Base-by-base conservation (phyloP, 441 rosid species). In the Brassica hybrid region DNA sequence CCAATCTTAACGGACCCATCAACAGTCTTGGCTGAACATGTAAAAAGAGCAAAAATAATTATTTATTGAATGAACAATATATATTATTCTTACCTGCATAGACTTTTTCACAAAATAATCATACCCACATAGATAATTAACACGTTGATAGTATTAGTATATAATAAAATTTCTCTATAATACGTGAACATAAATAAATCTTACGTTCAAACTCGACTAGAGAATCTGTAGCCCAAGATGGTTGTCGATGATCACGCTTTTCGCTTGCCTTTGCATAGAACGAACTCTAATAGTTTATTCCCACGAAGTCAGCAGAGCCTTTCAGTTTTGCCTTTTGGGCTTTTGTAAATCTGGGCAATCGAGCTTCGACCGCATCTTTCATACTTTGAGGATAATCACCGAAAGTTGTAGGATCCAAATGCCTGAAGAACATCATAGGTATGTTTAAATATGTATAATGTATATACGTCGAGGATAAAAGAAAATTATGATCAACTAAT, bases 301-400 rank as follows among this genome's bases (percentile, higher is more conserved):
- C 86, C 0, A 85, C 58, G 14, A 80, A 86, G 69, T 86, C 90
- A 6, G 85, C 32, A 0, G 88, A 83, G 4, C 77, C 78, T 71
- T 76, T 82, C 8, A 86, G 64, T 79, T 82, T 61, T 52, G 3
- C 5, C 16, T 84, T 78, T 63, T 86, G 73, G 0, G 62, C 62
- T 7, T 60, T 5, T 0, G 83, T 80, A 74, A 87, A 87, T 57
- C 21, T 75, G 1, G 90, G 90, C 71, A 87, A 61, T 16, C 87
- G 65, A 9, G 59, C 7, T 34, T 86, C 87, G 3, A 85, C 83
- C 6, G 82, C 21, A 16, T 61, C 50, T 56, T 79, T 69, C 88
- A 87, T 83, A 25, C 12, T 71, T 17, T 79, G 72, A 3, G 88
- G 88, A 72, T 87, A 85, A 13, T 84, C 78, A 14, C 90, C 88